Evolutionary conservation across 1,139 yeast species (phyloP).

Genomic region (Suhomyces panamericanus): DNA sequence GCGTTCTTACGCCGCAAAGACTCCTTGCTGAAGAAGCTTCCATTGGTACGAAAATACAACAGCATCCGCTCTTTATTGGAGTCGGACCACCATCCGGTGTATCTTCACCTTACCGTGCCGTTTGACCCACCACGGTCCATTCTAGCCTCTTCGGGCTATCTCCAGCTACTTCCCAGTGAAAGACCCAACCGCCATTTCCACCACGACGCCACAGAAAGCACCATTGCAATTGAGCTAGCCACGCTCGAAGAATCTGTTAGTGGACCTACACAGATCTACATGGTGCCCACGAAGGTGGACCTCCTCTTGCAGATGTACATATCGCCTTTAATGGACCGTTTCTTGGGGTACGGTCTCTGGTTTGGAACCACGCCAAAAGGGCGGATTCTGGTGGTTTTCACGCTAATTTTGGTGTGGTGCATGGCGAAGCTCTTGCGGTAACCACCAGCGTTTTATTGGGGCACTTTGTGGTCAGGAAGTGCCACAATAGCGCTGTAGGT

Average conservation of each 20-base stretch:
- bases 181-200: conserved; percentile 24
- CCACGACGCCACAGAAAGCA: conserved; percentile 10
- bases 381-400: conserved; percentile 24
- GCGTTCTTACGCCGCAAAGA: conserved; percentile 7
- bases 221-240: conserved; percentile 7
- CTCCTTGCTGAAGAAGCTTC: conserved; percentile 17
- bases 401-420: conserved; percentile 2
- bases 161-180: conserved; percentile 35
- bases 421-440: neutral
- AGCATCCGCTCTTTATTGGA: conserved; percentile 35
- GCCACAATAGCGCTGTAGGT: neutral
- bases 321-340: conserved; percentile 34
- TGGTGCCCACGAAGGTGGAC: conserved; percentile 45
- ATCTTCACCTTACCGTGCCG: conserved; percentile 46
- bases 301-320: conserved; percentile 28
- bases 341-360: conserved; percentile 45
- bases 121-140: conserved; percentile 42
- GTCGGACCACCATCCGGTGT: conserved; percentile 50
- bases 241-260: conserved; percentile 26
- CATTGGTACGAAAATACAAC: conserved; percentile 38
- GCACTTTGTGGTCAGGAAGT: neutral
- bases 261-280: conserved; percentile 47
- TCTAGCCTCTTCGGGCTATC: conserved; percentile 43
- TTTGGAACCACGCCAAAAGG: conserved; percentile 42
- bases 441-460: neutral